Evolutionary conservation across 2,329 filamentous ascomycete species (phyloP), one percentile per base, ranked within the genome.

Genomic region (Penicillium freii): DNA sequence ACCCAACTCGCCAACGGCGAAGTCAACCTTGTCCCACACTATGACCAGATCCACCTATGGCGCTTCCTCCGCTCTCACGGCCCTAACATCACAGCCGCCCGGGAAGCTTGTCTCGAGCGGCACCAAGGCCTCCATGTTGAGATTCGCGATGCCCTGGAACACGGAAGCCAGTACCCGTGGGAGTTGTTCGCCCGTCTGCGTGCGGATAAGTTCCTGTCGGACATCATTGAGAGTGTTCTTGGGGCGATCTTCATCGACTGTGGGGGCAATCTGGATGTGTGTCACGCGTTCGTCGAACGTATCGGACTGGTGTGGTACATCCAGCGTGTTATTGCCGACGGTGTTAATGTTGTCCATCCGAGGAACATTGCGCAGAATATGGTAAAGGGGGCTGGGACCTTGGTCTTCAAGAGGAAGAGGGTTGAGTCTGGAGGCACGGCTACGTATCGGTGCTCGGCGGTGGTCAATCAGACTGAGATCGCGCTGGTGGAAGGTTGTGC

Each of bases 241-340:
- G 93, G 90, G 0, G 92, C 92, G 0, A 81, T 97, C 0, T 97
- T 89, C 79, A 78, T 96, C 21, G 94, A 97, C 71, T 89, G 81
- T 0, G 64, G 81, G 0, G 89, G 88, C 0, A 80, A 82, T 1
- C 69, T 91, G 15, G 77, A 77, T 0, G 71, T 70, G 0, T 95
- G 91, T 66, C 77, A 81, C 49, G 67, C 52, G 0, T 80, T 97
- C 38, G 71, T 91, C 0, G 80, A 83, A 44, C 75, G 78, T 0
- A 75, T 91, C 4, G 91, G 91, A 0, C 78, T 97, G 5, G 62
- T 92, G 39, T 70, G 75, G 0, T 84, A 85, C 62, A 72, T 96
- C 57, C 75, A 82, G 0, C 80, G 86, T 2, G 76, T 92, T 11
- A 65, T 95, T 10, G 64, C 69, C 0, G 75, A 79, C 1, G 82